Percentiles rank a stretch among this genome's conserved stretches.
Conservation (phyloP, 805 yeast species). For the Nakazawaea molendinolei region DNA sequence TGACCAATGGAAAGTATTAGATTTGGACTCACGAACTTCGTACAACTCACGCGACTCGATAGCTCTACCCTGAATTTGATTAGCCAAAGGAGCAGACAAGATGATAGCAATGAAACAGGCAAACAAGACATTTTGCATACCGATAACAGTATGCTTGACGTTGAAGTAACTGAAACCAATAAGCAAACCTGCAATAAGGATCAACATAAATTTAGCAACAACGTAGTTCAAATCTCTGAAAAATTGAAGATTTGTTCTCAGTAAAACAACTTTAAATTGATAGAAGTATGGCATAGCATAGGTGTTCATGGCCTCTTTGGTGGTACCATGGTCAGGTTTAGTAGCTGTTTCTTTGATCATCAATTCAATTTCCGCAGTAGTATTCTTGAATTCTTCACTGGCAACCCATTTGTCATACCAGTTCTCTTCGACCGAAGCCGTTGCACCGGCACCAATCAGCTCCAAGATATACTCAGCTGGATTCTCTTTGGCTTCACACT, state of each 20-base stretch:
- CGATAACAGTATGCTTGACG: conserved; percentile 38
- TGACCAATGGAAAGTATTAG: conserved; percentile 63
- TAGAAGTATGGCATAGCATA: conserved; percentile 36
- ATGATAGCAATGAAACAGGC: conserved; percentile 52
- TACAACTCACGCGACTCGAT: conserved; percentile 45
- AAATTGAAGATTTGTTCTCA: conserved; percentile 36
- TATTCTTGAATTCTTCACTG: conserved; percentile 19
- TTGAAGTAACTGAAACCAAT: conserved; percentile 69
- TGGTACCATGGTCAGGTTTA: conserved; percentile 14
- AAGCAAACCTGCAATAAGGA: conserved; percentile 47
- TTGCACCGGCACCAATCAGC: conserved; percentile 39
- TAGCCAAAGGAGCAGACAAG: conserved; percentile 47
- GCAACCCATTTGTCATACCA: conserved; percentile 27
- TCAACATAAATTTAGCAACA: conserved; percentile 45
- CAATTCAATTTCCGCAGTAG: conserved; percentile 24
- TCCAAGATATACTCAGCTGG: conserved; percentile 40
- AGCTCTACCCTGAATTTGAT: conserved; percentile 53
- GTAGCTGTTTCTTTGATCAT: conserved; percentile 15
- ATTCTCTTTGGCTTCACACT: conserved; percentile 32
- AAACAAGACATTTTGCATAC: conserved; percentile 54
- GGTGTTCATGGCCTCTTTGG: conserved; percentile 12
- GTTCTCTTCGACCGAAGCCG: conserved; percentile 29
- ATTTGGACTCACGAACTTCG: conserved; percentile 57
- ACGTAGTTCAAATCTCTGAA: conserved; percentile 62
- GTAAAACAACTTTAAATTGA: conserved; percentile 35